Percentiles rank a stretch among this genome's conserved stretches.
phyloP scores from a whole-genome alignment of 179 eudicot genomes.

The Amaranthus tricolor region DNA sequence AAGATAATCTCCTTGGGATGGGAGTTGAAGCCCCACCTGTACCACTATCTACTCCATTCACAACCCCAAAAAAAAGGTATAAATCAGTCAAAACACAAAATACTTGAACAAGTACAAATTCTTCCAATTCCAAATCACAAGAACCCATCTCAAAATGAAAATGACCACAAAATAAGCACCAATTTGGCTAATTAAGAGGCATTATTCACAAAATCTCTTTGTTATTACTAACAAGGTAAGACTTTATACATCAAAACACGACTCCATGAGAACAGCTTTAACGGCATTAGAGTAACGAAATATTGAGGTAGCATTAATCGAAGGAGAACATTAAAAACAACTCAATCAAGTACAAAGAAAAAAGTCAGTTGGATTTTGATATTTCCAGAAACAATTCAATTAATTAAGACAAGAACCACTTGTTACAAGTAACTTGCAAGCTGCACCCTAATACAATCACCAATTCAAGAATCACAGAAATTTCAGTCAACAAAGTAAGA shows the following conservation, averaged over 20 bases:
- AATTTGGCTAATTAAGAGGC: slow-evolving; percentile 9
- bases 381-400: too few species aligned
- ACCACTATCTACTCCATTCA: slow-evolving; percentile 35
- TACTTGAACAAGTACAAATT: background rate
- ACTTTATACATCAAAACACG: slow-evolving; percentile 36
- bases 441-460: too few species aligned
- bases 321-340: background rate
- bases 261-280: background rate
- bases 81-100: slow-evolving; percentile 16
- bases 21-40: slow-evolving; percentile 40
- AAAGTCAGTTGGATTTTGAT: too few species aligned
- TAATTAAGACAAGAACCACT: too few species aligned
- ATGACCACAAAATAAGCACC: background rate
- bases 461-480: background rate
- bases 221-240: background rate
- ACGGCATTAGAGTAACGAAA: slow-evolving; percentile 23
- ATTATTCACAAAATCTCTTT: slow-evolving; percentile 23
- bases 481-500: background rate
- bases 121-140: slow-evolving; percentile 1
- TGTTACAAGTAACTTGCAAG: too few species aligned
- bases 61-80: slow-evolving; percentile 11
- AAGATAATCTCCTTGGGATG: slow-evolving; percentile 36
- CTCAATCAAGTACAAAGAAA: too few species aligned
- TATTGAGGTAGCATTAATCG: background rate
- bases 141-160: slow-evolving; percentile 13